Percentiles rank a stretch among this genome's conserved stretches.
Evolutionary conservation across 2,329 filamentous ascomycete genomes (phyloP).

Genomic region (Falciphora oryzae): DNA sequence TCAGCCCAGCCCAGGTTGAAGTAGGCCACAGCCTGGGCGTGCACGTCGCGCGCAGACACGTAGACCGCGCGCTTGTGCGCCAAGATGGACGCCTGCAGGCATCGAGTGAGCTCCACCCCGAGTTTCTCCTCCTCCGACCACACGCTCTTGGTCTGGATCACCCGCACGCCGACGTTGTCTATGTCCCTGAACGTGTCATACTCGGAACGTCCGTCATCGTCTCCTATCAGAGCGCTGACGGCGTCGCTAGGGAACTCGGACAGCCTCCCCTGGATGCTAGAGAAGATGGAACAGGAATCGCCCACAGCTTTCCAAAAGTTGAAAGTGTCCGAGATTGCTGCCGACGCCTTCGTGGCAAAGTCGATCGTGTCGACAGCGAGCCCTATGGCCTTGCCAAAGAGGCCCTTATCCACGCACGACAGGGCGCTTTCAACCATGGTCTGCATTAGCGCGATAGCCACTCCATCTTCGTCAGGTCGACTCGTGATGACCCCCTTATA

Average conservation of each 20-base stretch:
- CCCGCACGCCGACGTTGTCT: constrained; percentile 53
- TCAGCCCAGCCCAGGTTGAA: constrained; percentile 97
- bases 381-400: constrained; percentile 77
- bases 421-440: constrained; percentile 78
- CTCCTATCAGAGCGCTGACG: constrained; percentile 48
- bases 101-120: constrained; percentile 48
- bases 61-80: constrained; percentile 83
- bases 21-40: constrained; percentile 92
- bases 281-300: constrained; percentile 82
- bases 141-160: constrained; percentile 38
- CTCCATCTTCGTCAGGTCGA: constrained; percentile 73
- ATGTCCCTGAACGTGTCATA: constrained; percentile 62
- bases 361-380: constrained; percentile 64
- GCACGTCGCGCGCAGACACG: constrained; percentile 64
- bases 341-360: constrained; percentile 57
- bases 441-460: constrained; percentile 81
- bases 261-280: constrained; percentile 65
- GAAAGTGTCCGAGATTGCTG: constrained; percentile 64
- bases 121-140: constrained; percentile 41
- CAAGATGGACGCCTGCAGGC: constrained; percentile 68
- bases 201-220: constrained; percentile 34
- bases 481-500: constrained; percentile 68
- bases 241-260: constrained; percentile 54
- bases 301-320: constrained; percentile 94
- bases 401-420: constrained; percentile 70